Evolutionary conservation across 2,329 filamentous ascomycete genomes (phyloP), one percentile per base, ranked within the genome.

Genomic region (Sporothrix schenckii): DNA sequence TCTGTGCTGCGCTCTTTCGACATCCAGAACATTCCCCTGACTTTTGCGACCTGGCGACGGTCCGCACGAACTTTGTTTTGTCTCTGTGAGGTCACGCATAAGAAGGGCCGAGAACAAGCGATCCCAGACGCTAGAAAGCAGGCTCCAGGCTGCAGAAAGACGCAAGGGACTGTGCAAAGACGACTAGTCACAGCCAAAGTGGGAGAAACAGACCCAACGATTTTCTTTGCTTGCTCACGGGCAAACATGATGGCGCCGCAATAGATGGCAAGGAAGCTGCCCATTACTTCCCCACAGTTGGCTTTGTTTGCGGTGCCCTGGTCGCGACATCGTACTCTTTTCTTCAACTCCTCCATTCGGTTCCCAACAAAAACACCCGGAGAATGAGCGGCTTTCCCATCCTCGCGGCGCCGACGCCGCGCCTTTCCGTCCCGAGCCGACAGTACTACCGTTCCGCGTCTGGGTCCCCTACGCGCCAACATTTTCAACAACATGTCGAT

Each of bases 401-500:
- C 72, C 74, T 78, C 60, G 77, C 78, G 69, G 78, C 78, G 74
- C 77, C 79, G 50, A 76, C 75, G 70, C 80, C 77, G 71, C 79
- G 80, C 66, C 79, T 82, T 69, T 75, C 79, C 72, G 72, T 78
- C 27, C 76, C 80, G 34, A 80, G 81, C 73, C 80, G 81, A 71
- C 78, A 80, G 39, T 76, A 79, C 69, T 70, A 72, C 50, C 81
- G 80, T 68, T 76, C 80, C 19, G 77, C 76, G 9, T 81, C 82
- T 54, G 78, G 78, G 71, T 84, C 85, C 10, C 83, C 85, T 27
- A 79, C 82, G n/a, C 82, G 82, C 72, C 81, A 81, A 68, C 79
- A 77, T 66, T 72, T 80, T 24, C 72, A 71, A 47, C 72, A 72
- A 4, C 71, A 54, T 41, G 66, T 68, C 66, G 87, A 90, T 76